Evolutionary conservation across 257 asterid species (phyloP), one percentile per base, ranked within the genome.

Genomic region (Jasminum sambac): DNA sequence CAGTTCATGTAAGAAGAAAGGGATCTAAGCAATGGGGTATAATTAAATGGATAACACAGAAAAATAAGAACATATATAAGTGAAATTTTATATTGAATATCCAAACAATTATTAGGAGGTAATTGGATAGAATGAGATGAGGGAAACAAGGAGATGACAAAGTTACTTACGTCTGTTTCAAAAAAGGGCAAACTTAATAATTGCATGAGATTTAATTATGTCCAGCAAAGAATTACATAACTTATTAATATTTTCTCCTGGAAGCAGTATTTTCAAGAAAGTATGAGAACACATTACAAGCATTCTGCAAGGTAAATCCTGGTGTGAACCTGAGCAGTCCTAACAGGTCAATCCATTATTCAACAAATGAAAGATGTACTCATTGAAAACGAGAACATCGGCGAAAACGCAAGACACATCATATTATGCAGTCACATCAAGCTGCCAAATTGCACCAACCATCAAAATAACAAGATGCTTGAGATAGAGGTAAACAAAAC

Each of bases 1-100:
- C 73, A 79, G 74, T 81, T 67, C 74, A 79, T 75, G 60, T 65
- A 77, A 71, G 40, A 67, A 68, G 50, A 71, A 73, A 73, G 59
- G n/a, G 59, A 3, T 17, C 11, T 17, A 76, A 21, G 41, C 24
- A 42, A 72, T 48, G 57, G 60, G 65, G 42, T 61, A 41, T 46
- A 61, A 73, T 63, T 50, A 71, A 58, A 72, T 21, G 72, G 74
- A 69, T 24, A 63, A 63, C 52, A 16, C 43, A 55, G 69, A 46
- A 41, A 40, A 38, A 52, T 46, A 64, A 7, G 30, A 58, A 37
- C 1, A 60, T 26, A 69, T 40, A 10, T 39, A 73, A 46, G 37
- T 25, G 30, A 44, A 72, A 67, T 64, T 48, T 50, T 4, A 50
- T 50, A 50, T 50, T n/a, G 11, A 50, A n/a, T 50, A 50, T 50